phyloP scores from a whole-genome alignment of 139 green algal genomes.

The Coccomyxa sp. region DNA sequence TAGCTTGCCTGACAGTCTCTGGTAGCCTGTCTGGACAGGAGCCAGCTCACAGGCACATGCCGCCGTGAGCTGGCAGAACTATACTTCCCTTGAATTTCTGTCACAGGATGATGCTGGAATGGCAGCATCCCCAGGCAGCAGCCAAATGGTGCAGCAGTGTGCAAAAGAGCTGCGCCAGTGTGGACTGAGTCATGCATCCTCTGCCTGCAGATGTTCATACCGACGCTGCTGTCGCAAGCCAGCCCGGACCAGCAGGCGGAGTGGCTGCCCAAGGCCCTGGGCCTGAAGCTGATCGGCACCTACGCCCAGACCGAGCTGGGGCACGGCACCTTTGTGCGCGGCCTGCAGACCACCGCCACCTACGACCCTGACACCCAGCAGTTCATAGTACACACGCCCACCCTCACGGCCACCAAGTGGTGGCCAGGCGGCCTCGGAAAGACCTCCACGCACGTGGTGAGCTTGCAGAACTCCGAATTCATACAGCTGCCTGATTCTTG shows the following conservation, averaged over 20 bases:
- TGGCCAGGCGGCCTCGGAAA: slow-evolving; percentile 86
- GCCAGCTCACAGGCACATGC: no score
- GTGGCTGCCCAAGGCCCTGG: slow-evolving; percentile 80
- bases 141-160: no score
- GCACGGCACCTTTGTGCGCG: slow-evolving; percentile 93
- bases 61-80: no score
- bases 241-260: slow-evolving; percentile 83
- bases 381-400: slow-evolving; percentile 93
- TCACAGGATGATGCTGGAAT: no score
- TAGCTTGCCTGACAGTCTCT: no score
- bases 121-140: no score
- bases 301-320: slow-evolving; percentile 97
- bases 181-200: no score
- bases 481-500: no score
- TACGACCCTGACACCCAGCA: slow-evolving; percentile 71
- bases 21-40: no score
- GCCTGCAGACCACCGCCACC: slow-evolving; percentile 93
- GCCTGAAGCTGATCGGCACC: slow-evolving; percentile 76
- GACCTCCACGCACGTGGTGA: slow-evolving; percentile 83
- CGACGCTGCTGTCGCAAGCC: slow-evolving; percentile 82
- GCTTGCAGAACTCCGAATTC: background rate
- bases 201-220: slow-evolving; percentile 94
- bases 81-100: no score
- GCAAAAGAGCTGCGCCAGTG: no score
- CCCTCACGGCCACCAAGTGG: slow-evolving; percentile 85